Evolutionary conservation across 2,329 filamentous ascomycete species (phyloP), one percentile per base, ranked within the genome.

Genomic region (Lachnellula occidentalis): DNA sequence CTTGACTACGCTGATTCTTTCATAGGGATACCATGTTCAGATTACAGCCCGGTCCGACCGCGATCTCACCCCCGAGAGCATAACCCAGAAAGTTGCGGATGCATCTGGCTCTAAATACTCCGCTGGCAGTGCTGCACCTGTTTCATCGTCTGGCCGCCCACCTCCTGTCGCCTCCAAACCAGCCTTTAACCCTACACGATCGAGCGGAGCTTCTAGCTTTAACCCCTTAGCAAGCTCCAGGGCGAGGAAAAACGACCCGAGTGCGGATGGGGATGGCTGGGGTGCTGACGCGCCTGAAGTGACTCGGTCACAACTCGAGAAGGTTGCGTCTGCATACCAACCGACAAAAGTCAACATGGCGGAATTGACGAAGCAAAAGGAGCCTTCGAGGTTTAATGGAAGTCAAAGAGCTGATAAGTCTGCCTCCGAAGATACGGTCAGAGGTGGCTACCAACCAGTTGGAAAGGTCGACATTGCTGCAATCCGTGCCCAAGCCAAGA

Each of bases 391-490:
- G 61, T 82, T 81, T 67, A 75, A 78, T 51, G 71, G 75, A 51
- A 70, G 77, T 31, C 65, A 74, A 41, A 69, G 71, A 50, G 66
- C 69, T 37, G 73, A 80, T 46, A 76, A 81, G 47, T 70, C 54
- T 4, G 70, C 72, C 22, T 62, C 50, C 17, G 55, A 22, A 65
- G 87, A 91, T 67, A 81, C 96, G 19, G 84, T 97, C 50, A 88
- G 75, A 67, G 94, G 94, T 45, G 87, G 81, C 15, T 99, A 99
- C 72, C 90, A 96, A 70, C 94, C 94, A 19, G 77, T 99, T 64
- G 94, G 94, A 54, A 97, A 96, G 74, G 88, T 99, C n/a, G 92
- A 99, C 67, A 97, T 99, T 72, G 88, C 87, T 22, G 92, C 90
- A 37, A 87, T 99, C 62, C 84, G 94, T 59, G 85, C 78, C 69